phyloP scores from a whole-genome alignment of 306 rosid genomes.

The Castanea mollissima region DNA sequence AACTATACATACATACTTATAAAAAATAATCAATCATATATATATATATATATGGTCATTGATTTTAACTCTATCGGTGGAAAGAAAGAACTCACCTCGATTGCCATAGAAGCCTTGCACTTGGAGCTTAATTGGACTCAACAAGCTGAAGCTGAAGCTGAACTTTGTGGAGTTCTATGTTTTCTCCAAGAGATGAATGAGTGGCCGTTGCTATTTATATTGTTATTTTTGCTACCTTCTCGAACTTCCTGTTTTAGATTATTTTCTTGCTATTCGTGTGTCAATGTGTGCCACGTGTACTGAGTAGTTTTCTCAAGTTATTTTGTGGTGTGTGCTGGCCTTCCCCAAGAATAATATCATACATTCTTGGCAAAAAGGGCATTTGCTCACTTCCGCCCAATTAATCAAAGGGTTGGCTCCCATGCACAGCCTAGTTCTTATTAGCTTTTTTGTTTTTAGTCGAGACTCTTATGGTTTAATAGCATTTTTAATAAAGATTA shows the following conservation, averaged over 20 bases:
- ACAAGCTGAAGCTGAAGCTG: not conserved
- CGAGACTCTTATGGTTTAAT: too few relatives aligned
- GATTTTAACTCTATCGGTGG: not conserved
- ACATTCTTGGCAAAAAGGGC: not conserved
- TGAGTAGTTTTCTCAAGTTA: not conserved
- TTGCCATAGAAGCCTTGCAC: slow-evolving; percentile 41
- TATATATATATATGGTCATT: not conserved
- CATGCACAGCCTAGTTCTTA: too few relatives aligned
- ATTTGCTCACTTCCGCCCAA: too few relatives aligned
- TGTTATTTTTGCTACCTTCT: not conserved
- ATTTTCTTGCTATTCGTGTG: not conserved
- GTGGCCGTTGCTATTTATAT: slow-evolving; percentile 2
- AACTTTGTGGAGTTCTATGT: not conserved
- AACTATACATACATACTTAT: not conserved
- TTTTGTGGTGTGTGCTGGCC: slow-evolving; percentile 14
- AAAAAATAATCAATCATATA: not conserved
- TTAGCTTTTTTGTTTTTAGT: too few relatives aligned
- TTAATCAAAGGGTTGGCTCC: too few relatives aligned
- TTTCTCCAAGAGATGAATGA: too few relatives aligned
- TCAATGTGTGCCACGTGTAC: slow-evolving; percentile 5
- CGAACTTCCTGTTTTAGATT: not conserved
- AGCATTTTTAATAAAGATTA: too few relatives aligned
- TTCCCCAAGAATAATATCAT: not conserved
- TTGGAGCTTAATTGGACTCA: not conserved
- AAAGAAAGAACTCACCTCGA: slow-evolving; percentile 47